Base-by-base conservation (phyloP, 129 eudicot genomes). In the Scalesia atractyloides region DNA sequence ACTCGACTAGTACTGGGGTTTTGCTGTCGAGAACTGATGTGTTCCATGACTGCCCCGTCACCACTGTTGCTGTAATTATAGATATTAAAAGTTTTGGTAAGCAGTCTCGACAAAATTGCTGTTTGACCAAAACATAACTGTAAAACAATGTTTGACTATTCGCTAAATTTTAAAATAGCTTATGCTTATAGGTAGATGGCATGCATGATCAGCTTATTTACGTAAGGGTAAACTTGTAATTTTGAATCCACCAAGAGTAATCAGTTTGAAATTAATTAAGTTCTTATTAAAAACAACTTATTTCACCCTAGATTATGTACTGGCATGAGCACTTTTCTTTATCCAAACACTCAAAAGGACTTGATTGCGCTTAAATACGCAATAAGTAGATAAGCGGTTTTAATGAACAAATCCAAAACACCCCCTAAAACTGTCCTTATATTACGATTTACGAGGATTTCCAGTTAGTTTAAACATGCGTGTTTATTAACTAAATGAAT, bases 1-100 rank as follows among this genome's bases (percentile, higher is more conserved):
- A 94, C 83, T 94, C 99, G 2, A 94, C 99, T 1, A 94, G 86
- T 7, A 94, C 99, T 0, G 93, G 97, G 7, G 61, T 52, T 34
- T 94, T 88, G 76, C 97, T 94, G 50, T 76, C 77, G 12, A 88
- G 47, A 43, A 94, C 83, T 72, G 83, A 78, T 26, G 88, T 77
- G 56, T 86, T 87, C 99, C 99, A 94, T 53, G 97, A 88, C 48
- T 84, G 82, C 13, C 81, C 84, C 9, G 83, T 88, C 46, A 94
- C 94, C 39, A 76, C 85, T 3, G 85, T 43, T 60, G 91, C 96
- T 89, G 96, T 79, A 85, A 54, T 41, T 7, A 17, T 43, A 63
- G 37, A 51, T 39, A 9, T 66, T 43, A 66, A 43, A 24, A 46
- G 43, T n/a, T 17, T 26, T 4, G 5, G 50, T 30, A 26, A 37